These are phyloP conservation scores for Leucocoprinus leucothites DNA, from an alignment of 768 basidiomycete genomes.

Conservation along the genomic window DNA sequence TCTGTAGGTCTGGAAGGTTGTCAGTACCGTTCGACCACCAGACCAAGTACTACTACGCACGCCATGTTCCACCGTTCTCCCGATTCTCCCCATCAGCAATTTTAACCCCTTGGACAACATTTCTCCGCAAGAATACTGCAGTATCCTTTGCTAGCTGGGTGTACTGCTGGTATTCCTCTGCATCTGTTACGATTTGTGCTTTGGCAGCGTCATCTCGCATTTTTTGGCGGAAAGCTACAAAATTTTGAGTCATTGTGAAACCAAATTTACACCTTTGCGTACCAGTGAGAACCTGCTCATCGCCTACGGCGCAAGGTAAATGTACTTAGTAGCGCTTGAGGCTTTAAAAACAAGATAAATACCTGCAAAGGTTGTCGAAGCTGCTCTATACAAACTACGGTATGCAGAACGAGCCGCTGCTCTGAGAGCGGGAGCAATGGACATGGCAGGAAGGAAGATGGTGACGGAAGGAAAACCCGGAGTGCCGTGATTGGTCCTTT, in stretches of 20 bases:
- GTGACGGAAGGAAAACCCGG: slow-evolving; percentile 17
- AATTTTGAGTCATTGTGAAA: slow-evolving; percentile 6
- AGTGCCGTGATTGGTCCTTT: neutral
- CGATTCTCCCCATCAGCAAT: slow-evolving; percentile 29
- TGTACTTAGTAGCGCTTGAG: neutral
- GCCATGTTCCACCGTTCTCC: slow-evolving; percentile 49
- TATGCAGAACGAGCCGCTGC: slow-evolving; percentile 75
- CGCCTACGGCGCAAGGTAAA: slow-evolving; percentile 37
- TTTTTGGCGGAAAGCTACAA: slow-evolving; percentile 67
- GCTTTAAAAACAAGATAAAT: slow-evolving; percentile 10
- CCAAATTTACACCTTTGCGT: slow-evolving; percentile 1
- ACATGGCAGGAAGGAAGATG: slow-evolving; percentile 34
- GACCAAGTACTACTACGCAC: slow-evolving; percentile 32
- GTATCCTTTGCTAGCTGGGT: slow-evolving; percentile 65
- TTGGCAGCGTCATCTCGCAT: slow-evolving; percentile 58
- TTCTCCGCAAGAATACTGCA: slow-evolving; percentile 69
- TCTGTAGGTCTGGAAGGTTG: slow-evolving; percentile 51
- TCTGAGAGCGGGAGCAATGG: slow-evolving; percentile 52
- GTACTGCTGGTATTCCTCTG: slow-evolving; percentile 48
- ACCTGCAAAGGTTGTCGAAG: slow-evolving; percentile 67
- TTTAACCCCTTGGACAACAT: slow-evolving; percentile 79
- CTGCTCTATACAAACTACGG: slow-evolving; percentile 65
- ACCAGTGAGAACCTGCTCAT: slow-evolving; percentile 57
- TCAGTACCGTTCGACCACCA: neutral
- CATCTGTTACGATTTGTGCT: slow-evolving; percentile 38